Evolutionary conservation across 2,329 filamentous ascomycete genomes (phyloP).

Genomic region (Stachybotrys elegans): DNA sequence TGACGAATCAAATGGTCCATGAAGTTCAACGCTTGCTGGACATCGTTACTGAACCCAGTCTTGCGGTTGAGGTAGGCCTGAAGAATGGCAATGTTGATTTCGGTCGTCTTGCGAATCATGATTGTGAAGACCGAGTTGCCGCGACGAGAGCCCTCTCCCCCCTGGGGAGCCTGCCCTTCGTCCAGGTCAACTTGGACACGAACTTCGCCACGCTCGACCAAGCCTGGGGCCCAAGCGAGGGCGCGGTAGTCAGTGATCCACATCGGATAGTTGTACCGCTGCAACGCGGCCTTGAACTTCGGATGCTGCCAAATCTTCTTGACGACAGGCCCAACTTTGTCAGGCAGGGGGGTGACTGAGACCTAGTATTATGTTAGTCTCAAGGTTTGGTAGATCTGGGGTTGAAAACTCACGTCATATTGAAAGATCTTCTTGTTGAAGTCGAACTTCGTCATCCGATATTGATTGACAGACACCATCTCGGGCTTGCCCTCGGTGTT

Average conservation of each 20-base stretch:
- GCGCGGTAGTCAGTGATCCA: constrained; percentile 82
- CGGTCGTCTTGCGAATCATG: constrained; percentile 58
- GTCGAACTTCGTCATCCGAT: constrained; percentile 55
- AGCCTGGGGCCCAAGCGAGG: constrained; percentile 66
- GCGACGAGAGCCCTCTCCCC: constrained; percentile 18
- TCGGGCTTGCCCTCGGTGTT: constrained; percentile 54
- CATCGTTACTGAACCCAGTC: constrained; percentile 56
- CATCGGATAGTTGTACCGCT: constrained; percentile 32
- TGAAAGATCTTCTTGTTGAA: constrained; percentile 65
- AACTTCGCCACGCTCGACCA: constrained; percentile 41
- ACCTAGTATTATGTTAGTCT: constrained; percentile 43
- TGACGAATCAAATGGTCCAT: constrained; percentile 85
- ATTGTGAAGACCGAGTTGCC: constrained; percentile 52
- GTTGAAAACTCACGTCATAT: constrained; percentile 66
- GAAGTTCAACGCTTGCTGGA: constrained; percentile 82
- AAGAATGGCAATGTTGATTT: constrained; percentile 63
- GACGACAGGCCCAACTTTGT: constrained; percentile 59
- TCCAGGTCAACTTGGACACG: constrained; percentile 69
- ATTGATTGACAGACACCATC: constrained; percentile 66
- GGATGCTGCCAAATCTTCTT: constrained; percentile 72
- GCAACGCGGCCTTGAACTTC: constrained; percentile 50
- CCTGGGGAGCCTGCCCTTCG: constrained; percentile 46
- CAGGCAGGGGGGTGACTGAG: constrained; percentile 54
- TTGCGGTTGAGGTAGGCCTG: constrained; percentile 59
- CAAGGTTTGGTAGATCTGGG: neutral